Conservation (phyloP, 768 basidiomycete species). For the Hericium coralloides region DNA sequence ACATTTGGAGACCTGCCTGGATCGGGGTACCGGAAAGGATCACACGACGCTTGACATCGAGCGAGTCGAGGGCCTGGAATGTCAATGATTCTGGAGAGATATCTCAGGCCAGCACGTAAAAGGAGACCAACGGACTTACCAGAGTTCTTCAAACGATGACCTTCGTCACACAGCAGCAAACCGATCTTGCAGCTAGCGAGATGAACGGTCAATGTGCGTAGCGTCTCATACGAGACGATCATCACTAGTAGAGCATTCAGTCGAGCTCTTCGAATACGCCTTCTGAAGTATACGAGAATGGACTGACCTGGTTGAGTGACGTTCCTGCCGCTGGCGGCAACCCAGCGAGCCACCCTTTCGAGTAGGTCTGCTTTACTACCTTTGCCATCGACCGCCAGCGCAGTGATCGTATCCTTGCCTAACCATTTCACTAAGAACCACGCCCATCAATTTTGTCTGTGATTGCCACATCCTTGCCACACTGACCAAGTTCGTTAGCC, state of each 20-base stretch:
- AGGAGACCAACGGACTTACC: constrained; percentile 36
- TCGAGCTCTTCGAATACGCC: not conserved
- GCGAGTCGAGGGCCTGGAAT: constrained; percentile 70
- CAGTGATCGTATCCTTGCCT: constrained; percentile 73
- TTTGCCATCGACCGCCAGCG: constrained; percentile 87
- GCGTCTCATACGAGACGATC: constrained; percentile 97
- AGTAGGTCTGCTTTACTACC: constrained; percentile 77
- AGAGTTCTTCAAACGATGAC: constrained; percentile 93
- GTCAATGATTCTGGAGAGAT: constrained; percentile 64
- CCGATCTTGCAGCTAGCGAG: constrained; percentile 80
- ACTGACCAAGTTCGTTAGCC: constrained; percentile 89
- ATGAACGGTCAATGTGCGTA: constrained; percentile 71
- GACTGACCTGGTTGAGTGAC: constrained; percentile 81
- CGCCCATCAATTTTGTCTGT: not conserved
- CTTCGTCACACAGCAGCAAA: constrained; percentile 92
- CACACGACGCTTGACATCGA: constrained; percentile 85
- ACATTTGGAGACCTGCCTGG: constrained; percentile 38
- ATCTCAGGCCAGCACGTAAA: not conserved
- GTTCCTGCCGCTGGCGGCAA: constrained; percentile 78
- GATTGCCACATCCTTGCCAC: not conserved
- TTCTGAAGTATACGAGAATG: not conserved
- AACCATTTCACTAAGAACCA: constrained; percentile 83
- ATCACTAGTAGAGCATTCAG: constrained; percentile 49
- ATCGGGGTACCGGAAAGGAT: constrained; percentile 94
- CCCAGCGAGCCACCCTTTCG: constrained; percentile 81